These are phyloP conservation scores for Spathaspora arborariae DNA, from an alignment of 805 yeast species.

Conservation along the genomic window DNA sequence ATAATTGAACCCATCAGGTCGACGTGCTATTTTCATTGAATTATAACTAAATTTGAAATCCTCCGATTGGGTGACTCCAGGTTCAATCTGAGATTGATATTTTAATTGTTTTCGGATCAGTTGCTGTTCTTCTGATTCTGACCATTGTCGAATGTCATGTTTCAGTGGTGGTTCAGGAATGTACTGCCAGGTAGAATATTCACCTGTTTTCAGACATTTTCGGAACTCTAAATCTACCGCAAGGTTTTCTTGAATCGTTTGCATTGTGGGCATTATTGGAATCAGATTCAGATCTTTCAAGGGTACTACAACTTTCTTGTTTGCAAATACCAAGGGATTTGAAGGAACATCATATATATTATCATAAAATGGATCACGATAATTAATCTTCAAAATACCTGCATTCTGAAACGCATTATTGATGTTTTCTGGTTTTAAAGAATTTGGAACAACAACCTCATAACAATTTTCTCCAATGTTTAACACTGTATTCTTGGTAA, in stretches of 20 bases:
- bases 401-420: slow-evolving; percentile 33
- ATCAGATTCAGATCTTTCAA: slow-evolving; percentile 7
- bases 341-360: slow-evolving; percentile 49
- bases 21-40: slow-evolving; percentile 27
- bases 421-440: slow-evolving; percentile 13
- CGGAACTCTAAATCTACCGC: neutral
- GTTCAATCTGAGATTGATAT: slow-evolving; percentile 50
- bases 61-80: slow-evolving; percentile 38
- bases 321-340: slow-evolving; percentile 62
- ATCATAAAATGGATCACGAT: slow-evolving; percentile 62
- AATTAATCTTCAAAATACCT: slow-evolving; percentile 50
- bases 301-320: slow-evolving; percentile 52
- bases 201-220: neutral
- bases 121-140: slow-evolving; percentile 12
- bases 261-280: slow-evolving; percentile 2
- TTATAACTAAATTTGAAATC: slow-evolving; percentile 38
- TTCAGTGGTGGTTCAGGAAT: slow-evolving; percentile 45
- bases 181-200: slow-evolving; percentile 41
- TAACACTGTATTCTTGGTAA: neutral
- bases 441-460: slow-evolving; percentile 19
- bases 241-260: neutral
- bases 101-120: slow-evolving; percentile 10
- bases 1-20: slow-evolving; percentile 39
- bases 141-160: slow-evolving; percentile 34
- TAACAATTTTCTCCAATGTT: slow-evolving; percentile 9